Percentiles rank a stretch among this genome's conserved stretches.
Conservation (phyloP, 805 yeast genomes). For the Teunomyces gatunensis region DNA sequence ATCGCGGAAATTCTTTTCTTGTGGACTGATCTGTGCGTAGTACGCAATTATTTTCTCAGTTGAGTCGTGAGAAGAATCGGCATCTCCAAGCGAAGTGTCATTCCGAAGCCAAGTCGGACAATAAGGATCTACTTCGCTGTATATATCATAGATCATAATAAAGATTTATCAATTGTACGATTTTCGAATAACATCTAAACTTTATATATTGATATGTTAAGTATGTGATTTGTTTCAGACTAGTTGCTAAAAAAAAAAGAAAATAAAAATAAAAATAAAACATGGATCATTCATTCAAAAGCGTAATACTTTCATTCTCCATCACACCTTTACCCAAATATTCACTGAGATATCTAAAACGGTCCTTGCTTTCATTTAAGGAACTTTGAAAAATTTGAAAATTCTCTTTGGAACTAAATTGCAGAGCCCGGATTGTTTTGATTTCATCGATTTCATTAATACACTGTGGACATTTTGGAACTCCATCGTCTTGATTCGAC, state of each 20-base stretch:
- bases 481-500: constrained; percentile 2
- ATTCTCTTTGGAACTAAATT: constrained; percentile 59
- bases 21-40: background rate
- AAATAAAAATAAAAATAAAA: background rate
- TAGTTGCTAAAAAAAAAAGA: background rate
- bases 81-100: background rate
- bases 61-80: background rate
- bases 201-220: background rate
- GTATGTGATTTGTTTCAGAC: background rate
- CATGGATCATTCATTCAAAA: constrained; percentile 1
- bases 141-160: constrained; percentile 4
- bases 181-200: background rate
- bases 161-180: no score
- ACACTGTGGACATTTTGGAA: constrained; percentile 68
- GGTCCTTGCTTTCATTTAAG: constrained; percentile 52
- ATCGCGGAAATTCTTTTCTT: background rate
- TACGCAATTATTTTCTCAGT: background rate
- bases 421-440: constrained; percentile 54
- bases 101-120: constrained; percentile 1
- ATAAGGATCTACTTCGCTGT: background rate
- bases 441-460: constrained; percentile 67
- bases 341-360: constrained; percentile 73
- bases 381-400: constrained; percentile 60
- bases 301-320: constrained; percentile 38
- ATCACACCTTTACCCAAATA: constrained; percentile 87